A percentile compares a stretch with the other conserved stretches of the same genome.
Conservation (phyloP, 2,329 filamentous ascomycete genomes). For the Ambrosiella cleistominuta region DNA sequence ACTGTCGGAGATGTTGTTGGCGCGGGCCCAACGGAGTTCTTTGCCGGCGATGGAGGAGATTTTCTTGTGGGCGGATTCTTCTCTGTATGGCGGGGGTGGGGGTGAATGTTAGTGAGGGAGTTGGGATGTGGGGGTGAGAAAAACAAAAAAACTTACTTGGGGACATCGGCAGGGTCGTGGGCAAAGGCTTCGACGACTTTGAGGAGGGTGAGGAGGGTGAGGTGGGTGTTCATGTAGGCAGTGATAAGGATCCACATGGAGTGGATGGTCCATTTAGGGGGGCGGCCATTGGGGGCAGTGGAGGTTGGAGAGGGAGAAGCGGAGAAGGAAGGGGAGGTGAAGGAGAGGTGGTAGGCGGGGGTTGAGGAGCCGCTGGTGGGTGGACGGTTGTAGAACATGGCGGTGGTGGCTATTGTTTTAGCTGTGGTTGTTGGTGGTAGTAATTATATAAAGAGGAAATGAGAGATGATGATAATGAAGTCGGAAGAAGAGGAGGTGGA, state of each 20-base stretch:
- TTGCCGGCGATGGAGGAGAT: slow-evolving; percentile 39
- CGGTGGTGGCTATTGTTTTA: neutral
- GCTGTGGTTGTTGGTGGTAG: neutral
- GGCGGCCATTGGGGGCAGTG: slow-evolving; percentile 27
- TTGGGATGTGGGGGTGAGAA: neutral
- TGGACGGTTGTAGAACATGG: neutral
- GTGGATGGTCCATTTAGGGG: slow-evolving; percentile 36
- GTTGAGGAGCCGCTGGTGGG: neutral
- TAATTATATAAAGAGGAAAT: neutral
- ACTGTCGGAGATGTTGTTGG: slow-evolving; percentile 4
- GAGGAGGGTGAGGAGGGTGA: slow-evolving; percentile 22
- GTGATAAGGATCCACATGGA: slow-evolving; percentile 35
- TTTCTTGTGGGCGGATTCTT: slow-evolving; percentile 41
- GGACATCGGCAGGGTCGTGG: slow-evolving; percentile 9
- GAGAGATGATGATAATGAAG: too few species aligned
- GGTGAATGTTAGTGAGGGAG: neutral
- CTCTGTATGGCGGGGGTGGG: slow-evolving; percentile 20
- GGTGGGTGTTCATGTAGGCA: slow-evolving; percentile 38
- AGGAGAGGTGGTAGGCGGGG: neutral
- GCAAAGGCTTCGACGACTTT: slow-evolving; percentile 12
- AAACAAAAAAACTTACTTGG: slow-evolving; percentile 10
- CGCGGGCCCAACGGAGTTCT: slow-evolving; percentile 32
- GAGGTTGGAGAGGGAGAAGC: slow-evolving; percentile 16
- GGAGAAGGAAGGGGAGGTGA: neutral
- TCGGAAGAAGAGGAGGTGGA: too few species aligned